Conservation (phyloP, 768 basidiomycete genomes). For the Kwoniella sp. region DNA sequence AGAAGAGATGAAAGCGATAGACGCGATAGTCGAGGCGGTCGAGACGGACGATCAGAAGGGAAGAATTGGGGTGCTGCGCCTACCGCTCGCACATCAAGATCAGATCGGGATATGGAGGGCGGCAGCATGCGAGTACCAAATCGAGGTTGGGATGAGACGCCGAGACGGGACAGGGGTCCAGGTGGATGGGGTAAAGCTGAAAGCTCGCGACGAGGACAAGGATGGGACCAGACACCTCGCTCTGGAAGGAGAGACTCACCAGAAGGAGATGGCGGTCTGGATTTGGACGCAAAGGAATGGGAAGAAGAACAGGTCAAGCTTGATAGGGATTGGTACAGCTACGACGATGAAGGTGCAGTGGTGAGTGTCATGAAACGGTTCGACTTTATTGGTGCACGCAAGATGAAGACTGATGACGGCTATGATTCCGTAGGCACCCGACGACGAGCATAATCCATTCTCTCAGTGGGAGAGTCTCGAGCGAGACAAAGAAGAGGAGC, state of each 20-base stretch:
- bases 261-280: slow-evolving; percentile 38
- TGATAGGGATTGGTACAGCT: slow-evolving; percentile 95
- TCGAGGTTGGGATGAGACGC: slow-evolving; percentile 92
- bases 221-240: slow-evolving; percentile 54
- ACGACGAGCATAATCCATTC: slow-evolving; percentile 90
- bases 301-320: slow-evolving; percentile 91
- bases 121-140: slow-evolving; percentile 89
- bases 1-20: slow-evolving; percentile 48
- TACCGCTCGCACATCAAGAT: slow-evolving; percentile 48
- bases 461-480: slow-evolving; percentile 85
- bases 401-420: not conserved
- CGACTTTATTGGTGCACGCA: not conserved
- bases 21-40: slow-evolving; percentile 65
- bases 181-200: slow-evolving; percentile 67
- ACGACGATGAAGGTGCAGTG: slow-evolving; percentile 81
- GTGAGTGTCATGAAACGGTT: too few relatives aligned
- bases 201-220: slow-evolving; percentile 50
- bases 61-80: slow-evolving; percentile 54
- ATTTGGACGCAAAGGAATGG: slow-evolving; percentile 83
- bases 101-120: slow-evolving; percentile 42
- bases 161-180: slow-evolving; percentile 68
- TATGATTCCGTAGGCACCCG: slow-evolving; percentile 59
- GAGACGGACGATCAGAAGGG: slow-evolving; percentile 18
- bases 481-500: slow-evolving; percentile 54
- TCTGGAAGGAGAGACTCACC: slow-evolving; percentile 29